Evolutionary conservation across 441 rosid genomes (phyloP), one percentile per base, ranked within the genome.

Genomic region (Adansonia rubrostipa): DNA sequence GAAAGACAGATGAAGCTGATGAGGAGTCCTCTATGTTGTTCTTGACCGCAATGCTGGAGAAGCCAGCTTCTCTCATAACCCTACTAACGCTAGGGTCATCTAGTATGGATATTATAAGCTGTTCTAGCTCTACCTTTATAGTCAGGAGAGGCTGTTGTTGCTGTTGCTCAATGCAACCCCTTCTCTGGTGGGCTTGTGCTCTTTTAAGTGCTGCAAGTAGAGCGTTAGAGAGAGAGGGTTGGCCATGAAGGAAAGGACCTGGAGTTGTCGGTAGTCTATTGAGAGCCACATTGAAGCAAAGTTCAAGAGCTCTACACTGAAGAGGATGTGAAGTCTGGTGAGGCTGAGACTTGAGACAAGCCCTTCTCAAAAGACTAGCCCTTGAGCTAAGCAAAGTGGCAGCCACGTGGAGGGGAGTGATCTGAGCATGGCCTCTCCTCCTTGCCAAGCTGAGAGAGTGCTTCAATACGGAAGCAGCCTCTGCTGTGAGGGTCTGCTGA

Each of bases 381-480:
- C 94, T 86, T 79, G 92, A 89, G 65, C 89, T 87, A 63, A 93
- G 83, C 80, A 95, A 84, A 53, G 98, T 95, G 69, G 96, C 96
- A 54, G 97, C 97, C 1, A 95, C 98, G 78, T 95, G 98, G 74
- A 95, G 92, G 78, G 97, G 97, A 84, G 97, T 95, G 88, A 88
- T 92, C 63, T 79, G 98, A 82, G 95, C 97, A 92, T 94, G 98
- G 91, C 98, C 98, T 84, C 98, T 86, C 89, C 98, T 78, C 87
- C 98, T 80, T 44, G 98, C 98, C 80, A 94, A 85, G 87, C 84
- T 84, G 8, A 94, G 98, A 88, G 98, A 94, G 74, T 92, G 96
- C 98, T 92, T 94, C 98, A 94, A 85, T 3, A 90, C 91, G 77
- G 97, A 94, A 92, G 98, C 98, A 91, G 97, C 95, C 98, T 94